These are phyloP conservation scores for Colletotrichum spaethianum DNA, from an alignment of 2,329 filamentous ascomycete genomes.

Conservation along the genomic window DNA sequence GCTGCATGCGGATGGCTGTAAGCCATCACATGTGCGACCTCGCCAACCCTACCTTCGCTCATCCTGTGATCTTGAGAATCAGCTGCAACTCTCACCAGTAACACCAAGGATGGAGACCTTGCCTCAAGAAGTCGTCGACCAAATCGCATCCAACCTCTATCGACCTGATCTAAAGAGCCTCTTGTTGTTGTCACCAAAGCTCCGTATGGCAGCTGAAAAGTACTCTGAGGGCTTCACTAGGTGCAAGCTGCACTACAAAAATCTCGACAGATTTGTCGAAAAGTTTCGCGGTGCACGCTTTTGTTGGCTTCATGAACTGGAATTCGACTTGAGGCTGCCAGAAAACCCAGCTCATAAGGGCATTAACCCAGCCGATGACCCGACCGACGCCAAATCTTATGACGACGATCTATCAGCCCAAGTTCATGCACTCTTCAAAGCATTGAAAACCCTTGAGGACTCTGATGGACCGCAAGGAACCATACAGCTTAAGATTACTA, in stretches of 20 bases:
- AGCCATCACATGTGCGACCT: neutral
- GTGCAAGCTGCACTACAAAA: neutral
- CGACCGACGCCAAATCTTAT: neutral
- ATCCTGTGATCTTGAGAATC: neutral
- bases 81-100: neutral
- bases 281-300: slow-evolving; percentile 7
- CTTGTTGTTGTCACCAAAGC: neutral
- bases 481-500: neutral
- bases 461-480: neutral
- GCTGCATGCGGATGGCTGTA: neutral
- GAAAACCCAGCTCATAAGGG: neutral
- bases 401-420: neutral
- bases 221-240: slow-evolving; percentile 7
- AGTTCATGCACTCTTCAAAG: slow-evolving; percentile 1
- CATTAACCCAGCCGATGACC: neutral
- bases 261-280: neutral
- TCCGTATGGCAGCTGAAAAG: slow-evolving; percentile 7
- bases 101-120: neutral
- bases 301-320: neutral
- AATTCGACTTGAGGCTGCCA: neutral
- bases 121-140: slow-evolving; percentile 8
- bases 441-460: neutral
- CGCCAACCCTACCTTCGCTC: neutral
- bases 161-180: slow-evolving; percentile 1
- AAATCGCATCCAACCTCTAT: neutral